Evolutionary conservation across 257 asterid genomes (phyloP).

Genomic region (Leptodermis oblonga): DNA sequence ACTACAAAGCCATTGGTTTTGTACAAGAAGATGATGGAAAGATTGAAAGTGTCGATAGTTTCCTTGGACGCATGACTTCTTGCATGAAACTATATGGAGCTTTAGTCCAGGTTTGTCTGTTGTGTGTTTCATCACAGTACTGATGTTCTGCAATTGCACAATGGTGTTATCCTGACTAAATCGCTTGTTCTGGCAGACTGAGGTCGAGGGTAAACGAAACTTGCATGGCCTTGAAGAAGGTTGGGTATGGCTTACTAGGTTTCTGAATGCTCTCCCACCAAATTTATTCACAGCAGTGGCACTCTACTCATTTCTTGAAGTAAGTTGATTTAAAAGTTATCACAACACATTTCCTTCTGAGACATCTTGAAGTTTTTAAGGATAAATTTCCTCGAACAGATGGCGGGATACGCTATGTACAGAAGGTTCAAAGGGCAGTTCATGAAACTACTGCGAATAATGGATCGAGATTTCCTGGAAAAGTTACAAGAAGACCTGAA

Average conservation of each 20-base stretch:
- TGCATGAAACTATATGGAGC: conserved; percentile 88
- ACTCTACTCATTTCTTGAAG: conserved; percentile 69
- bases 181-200: conserved; percentile 49
- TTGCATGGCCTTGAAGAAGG: conserved; percentile 72
- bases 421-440: conserved; percentile 55
- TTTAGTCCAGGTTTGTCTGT: conserved; percentile 71
- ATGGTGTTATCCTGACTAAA: background rate
- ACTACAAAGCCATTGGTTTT: conserved; percentile 64
- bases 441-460: conserved; percentile 49
- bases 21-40: conserved; percentile 52
- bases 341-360: background rate
- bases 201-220: conserved; percentile 48
- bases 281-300: conserved; percentile 73
- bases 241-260: conserved; percentile 94
- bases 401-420: conserved; percentile 69
- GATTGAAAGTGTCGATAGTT: conserved; percentile 54
- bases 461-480: conserved; percentile 44
- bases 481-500: conserved; percentile 44
- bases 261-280: conserved; percentile 76
- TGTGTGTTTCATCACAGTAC: background rate
- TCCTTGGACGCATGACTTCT: conserved; percentile 43
- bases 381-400: conserved; percentile 39
- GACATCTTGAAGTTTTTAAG: background rate
- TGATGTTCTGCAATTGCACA: background rate
- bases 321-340: conserved; percentile 29